Conservation (phyloP, 2,329 filamentous ascomycete species). For the Alternaria panax region DNA sequence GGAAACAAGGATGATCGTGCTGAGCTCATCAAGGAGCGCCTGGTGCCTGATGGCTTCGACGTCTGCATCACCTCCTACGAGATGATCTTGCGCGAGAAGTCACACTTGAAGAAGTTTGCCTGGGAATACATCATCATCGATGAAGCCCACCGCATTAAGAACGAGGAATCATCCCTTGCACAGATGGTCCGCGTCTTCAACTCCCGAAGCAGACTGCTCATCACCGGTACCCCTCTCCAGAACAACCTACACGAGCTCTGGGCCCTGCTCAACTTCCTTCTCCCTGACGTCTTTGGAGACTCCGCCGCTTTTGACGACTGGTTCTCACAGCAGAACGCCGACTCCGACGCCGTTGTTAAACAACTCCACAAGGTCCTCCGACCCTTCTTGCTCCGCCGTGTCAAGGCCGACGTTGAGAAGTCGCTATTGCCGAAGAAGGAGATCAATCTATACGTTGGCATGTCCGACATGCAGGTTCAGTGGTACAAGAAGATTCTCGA, state of each 20-base stretch:
- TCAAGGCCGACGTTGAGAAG: conserved; percentile 98
- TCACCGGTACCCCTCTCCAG: conserved; percentile 94
- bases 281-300: conserved; percentile 98
- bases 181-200: conserved; percentile 97
- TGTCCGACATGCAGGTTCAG: conserved; percentile 99
- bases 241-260: conserved; percentile 98
- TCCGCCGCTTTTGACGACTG: conserved; percentile 96
- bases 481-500: conserved; percentile 99
- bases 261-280: conserved; percentile 94
- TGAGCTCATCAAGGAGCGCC: conserved; percentile 83
- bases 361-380: conserved; percentile 92
- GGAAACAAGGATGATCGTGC: conserved; percentile 94
- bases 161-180: conserved; percentile 95
- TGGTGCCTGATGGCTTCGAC: conserved; percentile 95
- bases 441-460: conserved; percentile 93
- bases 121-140: conserved; percentile 99
- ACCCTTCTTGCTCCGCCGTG: conserved; percentile 91
- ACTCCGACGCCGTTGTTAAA: conserved; percentile 95
- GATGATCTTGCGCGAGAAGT: conserved; percentile 96
- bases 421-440: conserved; percentile 97
- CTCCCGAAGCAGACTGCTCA: conserved; percentile 91
- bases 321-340: conserved; percentile 89
- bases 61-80: conserved; percentile 99
- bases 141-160: conserved; percentile 98
- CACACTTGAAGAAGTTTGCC: conserved; percentile 93